These are phyloP conservation scores for Quercus tomentella DNA, from an alignment of 331 rosid species.

Conservation along the genomic window DNA sequence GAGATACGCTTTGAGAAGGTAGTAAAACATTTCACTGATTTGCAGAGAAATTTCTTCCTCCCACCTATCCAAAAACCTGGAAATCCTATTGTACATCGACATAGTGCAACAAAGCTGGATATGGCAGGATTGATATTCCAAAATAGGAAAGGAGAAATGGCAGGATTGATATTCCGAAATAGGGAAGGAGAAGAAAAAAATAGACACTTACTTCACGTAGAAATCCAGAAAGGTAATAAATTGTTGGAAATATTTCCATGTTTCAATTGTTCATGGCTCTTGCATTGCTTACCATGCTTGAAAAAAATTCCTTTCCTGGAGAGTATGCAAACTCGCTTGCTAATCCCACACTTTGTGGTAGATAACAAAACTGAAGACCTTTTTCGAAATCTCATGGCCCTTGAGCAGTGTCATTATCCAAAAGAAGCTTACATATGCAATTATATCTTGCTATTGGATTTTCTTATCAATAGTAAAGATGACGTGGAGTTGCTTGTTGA, in stretches of 20 bases:
- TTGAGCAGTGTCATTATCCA: constrained; percentile 31
- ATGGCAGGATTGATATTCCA: too few species aligned
- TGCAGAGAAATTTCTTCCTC: neutral
- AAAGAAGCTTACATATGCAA: neutral
- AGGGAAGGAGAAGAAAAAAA: too few species aligned
- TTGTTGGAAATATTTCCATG: neutral
- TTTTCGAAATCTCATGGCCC: constrained; percentile 11
- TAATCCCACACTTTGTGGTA: neutral
- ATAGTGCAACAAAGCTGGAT: constrained; percentile 20
- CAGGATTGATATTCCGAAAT: neutral
- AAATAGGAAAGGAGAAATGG: neutral
- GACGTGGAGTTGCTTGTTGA: constrained; percentile 23
- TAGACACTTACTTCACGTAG: neutral
- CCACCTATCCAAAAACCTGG: neutral
- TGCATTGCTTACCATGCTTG: constrained; percentile 29
- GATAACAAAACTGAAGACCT: constrained; percentile 6
- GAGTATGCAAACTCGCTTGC: neutral
- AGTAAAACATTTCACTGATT: constrained; percentile 23
- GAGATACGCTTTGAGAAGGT: rapidly evolving
- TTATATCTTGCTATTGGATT: constrained; percentile 2
- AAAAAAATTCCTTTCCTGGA: neutral
- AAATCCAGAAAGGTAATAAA: neutral
- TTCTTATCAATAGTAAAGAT: neutral
- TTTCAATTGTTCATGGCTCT: neutral
- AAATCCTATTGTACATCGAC: too few species aligned